Evolutionary conservation across 768 basidiomycete species (phyloP), one percentile per base, ranked within the genome.

Genomic region (Naematelia aurantialba): DNA sequence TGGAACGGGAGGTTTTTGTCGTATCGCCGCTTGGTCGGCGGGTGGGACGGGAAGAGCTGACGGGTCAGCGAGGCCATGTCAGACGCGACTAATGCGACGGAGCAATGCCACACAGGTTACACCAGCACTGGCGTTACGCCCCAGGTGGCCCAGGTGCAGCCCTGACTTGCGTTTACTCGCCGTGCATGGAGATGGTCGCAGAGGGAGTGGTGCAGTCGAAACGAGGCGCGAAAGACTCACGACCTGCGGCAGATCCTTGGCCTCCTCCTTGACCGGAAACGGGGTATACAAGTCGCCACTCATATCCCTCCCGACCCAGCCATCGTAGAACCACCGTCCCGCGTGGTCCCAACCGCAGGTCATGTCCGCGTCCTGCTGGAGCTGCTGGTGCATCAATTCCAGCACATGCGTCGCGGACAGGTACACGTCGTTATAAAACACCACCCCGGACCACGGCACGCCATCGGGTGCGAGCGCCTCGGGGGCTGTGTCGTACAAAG

Each of bases 291-390:
- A 49, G 61, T 76, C 75, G 1, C 75, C 75, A 2, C 59, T 45
- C 65, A 78, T 74, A 52, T 75, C 74, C 30, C 76, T 64, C n/a
- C 74, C 72, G 1, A 76, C 75, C 76, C 76, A 78, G 21, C 67
- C 70, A 52, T 78, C 76, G 58, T 78, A 75, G 55, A 77, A 77
- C 68, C 66, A 68, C 29, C 62, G 63, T 14, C 68, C 67, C 44
- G 74, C 68, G 54, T 68, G 73, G 61, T 78, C 76, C 76, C 75
- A 76, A 17, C 74, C 76, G 58, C 76, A 78, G 1, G 68, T 73
- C 75, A 78, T 74, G 60, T 76, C 74, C 8, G 70, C 68, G 22
- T 66, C 71, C 57, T 75, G 75, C 45, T 58, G 63, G 55, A 66
- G 65, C 53, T 78, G 74, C 66, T 78, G 76, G 50, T 74, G 69